Evolutionary conservation across 2,329 filamentous ascomycete genomes (phyloP).

Genomic region (Aspergillus ruber): DNA sequence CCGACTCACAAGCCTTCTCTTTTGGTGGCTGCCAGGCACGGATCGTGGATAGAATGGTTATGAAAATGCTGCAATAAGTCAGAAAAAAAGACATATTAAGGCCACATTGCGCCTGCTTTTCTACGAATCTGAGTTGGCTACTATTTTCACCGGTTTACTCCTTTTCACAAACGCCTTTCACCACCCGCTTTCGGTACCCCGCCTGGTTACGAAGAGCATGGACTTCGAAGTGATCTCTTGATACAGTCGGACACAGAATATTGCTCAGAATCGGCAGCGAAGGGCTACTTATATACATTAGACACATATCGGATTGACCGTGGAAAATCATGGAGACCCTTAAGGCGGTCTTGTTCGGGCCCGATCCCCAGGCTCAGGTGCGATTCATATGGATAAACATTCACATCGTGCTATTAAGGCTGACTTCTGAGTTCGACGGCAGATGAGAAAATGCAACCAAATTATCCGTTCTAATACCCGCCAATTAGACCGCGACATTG

Average conservation of each 20-base stretch:
- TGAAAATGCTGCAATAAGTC: neutral
- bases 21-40: constrained; percentile 2
- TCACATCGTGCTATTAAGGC: constrained; percentile 4
- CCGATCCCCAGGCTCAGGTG: constrained; percentile 90
- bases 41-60: constrained; percentile 1
- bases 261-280: too few relatives aligned
- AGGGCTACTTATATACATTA: too few relatives aligned
- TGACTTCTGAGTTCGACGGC: constrained; percentile 5
- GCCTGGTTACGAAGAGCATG: constrained; percentile 1
- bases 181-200: neutral
- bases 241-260: neutral
- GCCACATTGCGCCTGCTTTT: neutral
- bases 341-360: constrained; percentile 79
- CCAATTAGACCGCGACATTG: constrained; percentile 90
- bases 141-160: neutral
- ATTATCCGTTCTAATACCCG: constrained; percentile 85
- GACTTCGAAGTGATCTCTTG: neutral
- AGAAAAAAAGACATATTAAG: neutral
- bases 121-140: neutral
- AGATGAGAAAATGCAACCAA: constrained; percentile 94
- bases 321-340: constrained; percentile 70
- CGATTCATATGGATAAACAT: constrained; percentile 13
- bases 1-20: neutral
- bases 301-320: too few relatives aligned
- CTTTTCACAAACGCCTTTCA: neutral